A percentile compares a stretch with the other conserved stretches of the same genome.
Conservation (phyloP, 2,329 filamentous ascomycete species). For the Orbilia brochopaga region DNA sequence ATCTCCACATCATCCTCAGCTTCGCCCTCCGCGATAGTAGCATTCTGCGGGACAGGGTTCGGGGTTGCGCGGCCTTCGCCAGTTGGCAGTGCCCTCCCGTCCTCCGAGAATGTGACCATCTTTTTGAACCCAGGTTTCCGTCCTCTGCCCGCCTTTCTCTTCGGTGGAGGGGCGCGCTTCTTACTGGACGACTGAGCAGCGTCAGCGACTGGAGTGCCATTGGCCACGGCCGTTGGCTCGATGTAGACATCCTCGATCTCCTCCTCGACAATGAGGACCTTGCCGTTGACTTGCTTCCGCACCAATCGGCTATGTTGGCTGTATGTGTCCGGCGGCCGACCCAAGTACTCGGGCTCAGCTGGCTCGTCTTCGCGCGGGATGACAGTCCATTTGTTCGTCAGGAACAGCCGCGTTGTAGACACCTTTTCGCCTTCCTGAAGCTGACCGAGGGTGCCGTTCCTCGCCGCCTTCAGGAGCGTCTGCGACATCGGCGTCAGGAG, state of each 20-base stretch:
- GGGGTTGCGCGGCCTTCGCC: slow-evolving; percentile 35
- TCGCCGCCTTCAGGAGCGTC: slow-evolving; percentile 54
- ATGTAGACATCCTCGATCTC: slow-evolving; percentile 32
- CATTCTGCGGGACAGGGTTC: slow-evolving; percentile 12
- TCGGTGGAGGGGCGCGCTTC: slow-evolving; percentile 54
- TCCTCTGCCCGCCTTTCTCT: slow-evolving; percentile 52
- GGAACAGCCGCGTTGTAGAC: slow-evolving; percentile 51
- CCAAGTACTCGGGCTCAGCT: slow-evolving; percentile 53
- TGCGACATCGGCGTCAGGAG: slow-evolving; percentile 55
- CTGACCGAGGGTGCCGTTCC: slow-evolving; percentile 51
- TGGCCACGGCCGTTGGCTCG: slow-evolving; percentile 9
- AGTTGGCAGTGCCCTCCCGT: slow-evolving; percentile 40
- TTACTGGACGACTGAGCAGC: slow-evolving; percentile 43
- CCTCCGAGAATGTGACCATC: slow-evolving; percentile 49
- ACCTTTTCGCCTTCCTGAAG: slow-evolving; percentile 6
- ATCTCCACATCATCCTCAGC: slow-evolving; percentile 47
- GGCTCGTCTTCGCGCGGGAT: slow-evolving; percentile 53
- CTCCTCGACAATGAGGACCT: slow-evolving; percentile 51
- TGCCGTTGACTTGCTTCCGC: slow-evolving; percentile 50
- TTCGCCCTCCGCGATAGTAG: slow-evolving; percentile 18
- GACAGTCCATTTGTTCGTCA: slow-evolving; percentile 54
- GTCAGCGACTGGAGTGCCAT: neutral
- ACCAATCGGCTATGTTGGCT: slow-evolving; percentile 38
- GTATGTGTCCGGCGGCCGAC: slow-evolving; percentile 51
- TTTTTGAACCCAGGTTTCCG: slow-evolving; percentile 54